A percentile compares a stretch with the other conserved stretches of the same genome.
These are phyloP conservation scores for Aphanomyces cochlioides DNA, from an alignment of 352 stramenopile species.

Conservation along the genomic window DNA sequence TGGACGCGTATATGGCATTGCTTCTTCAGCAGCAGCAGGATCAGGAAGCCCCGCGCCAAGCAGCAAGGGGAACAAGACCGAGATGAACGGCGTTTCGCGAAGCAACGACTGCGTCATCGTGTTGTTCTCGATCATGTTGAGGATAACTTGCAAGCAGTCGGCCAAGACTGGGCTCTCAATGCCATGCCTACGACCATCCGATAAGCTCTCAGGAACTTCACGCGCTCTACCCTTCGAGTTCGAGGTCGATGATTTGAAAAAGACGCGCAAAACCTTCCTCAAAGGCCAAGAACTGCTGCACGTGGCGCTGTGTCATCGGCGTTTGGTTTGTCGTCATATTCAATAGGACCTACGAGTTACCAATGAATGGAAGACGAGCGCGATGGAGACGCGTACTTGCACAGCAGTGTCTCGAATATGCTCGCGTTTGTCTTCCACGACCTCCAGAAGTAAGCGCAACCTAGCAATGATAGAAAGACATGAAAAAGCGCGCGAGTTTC, in stretches of 20 bases:
- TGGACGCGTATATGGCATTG: slow-evolving; percentile 39
- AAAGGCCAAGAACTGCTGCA: slow-evolving; percentile 78
- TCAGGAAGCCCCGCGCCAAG: slow-evolving; percentile 33
- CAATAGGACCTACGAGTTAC: slow-evolving; percentile 40
- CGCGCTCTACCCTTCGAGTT: slow-evolving; percentile 46
- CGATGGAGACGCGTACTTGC: slow-evolving; percentile 31
- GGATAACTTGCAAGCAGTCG: slow-evolving; percentile 73
- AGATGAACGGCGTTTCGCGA: slow-evolving; percentile 46
- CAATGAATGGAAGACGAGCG: not conserved
- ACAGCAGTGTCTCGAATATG: slow-evolving; percentile 76
- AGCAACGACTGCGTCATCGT: slow-evolving; percentile 75
- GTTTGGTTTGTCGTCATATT: slow-evolving; percentile 64
- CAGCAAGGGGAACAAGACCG: slow-evolving; percentile 49
- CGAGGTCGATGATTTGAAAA: slow-evolving; percentile 64
- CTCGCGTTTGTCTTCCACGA: slow-evolving; percentile 72
- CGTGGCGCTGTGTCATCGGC: slow-evolving; percentile 34
- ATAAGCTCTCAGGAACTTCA: not conserved
- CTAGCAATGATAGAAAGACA: slow-evolving; percentile 48
- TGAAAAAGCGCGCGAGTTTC: not conserved
- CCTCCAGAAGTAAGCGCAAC: slow-evolving; percentile 64
- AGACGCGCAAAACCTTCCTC: slow-evolving; percentile 71
- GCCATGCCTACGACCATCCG: slow-evolving; percentile 8
- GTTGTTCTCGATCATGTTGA: slow-evolving; percentile 78
- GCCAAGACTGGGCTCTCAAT: slow-evolving; percentile 55
- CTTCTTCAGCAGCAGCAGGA: slow-evolving; percentile 16